phyloP scores from a whole-genome alignment of 106 monocot species.

The Narthecium ossifragum region DNA sequence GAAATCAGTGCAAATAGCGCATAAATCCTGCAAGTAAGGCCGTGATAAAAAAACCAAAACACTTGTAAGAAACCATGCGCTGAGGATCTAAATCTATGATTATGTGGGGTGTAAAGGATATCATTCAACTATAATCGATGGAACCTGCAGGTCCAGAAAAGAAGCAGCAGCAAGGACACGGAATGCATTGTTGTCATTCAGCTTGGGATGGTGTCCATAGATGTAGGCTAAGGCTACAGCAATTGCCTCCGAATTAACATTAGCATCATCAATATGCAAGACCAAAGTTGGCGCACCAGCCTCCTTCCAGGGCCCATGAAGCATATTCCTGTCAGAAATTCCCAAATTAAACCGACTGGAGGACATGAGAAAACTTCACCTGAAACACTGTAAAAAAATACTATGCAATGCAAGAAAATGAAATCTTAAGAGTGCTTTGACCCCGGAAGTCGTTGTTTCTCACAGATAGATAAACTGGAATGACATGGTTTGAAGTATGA shows the following conservation, averaged over 20 bases:
- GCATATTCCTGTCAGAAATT: constrained; percentile 69
- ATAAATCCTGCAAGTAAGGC: constrained; percentile 72
- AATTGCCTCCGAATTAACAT: constrained; percentile 88
- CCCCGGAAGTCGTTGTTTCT: not conserved
- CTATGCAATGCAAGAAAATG: not conserved
- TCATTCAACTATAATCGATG: too few species aligned
- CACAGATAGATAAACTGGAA: not conserved
- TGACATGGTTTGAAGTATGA: too few species aligned
- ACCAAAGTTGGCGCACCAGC: constrained; percentile 66
- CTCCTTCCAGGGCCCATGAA: constrained; percentile 99
- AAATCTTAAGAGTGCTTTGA: not conserved
- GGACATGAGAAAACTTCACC: not conserved
- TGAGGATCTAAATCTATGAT: not conserved
- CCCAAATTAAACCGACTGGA: not conserved
- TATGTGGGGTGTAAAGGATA: too few species aligned
- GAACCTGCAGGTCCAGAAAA: constrained; percentile 98
- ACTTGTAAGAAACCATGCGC: not conserved
- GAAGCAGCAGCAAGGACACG: constrained; percentile 93
- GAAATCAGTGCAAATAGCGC: constrained; percentile 92
- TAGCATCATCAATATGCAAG: constrained; percentile 79
- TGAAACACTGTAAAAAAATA: not conserved
- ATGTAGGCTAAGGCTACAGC: constrained; percentile 72
- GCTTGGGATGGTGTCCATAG: constrained; percentile 91
- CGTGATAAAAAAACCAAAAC: too few species aligned
- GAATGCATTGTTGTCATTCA: constrained; percentile 86